These are phyloP conservation scores for Fusarium foetens DNA, from an alignment of 2,329 filamentous ascomycete species.

Conservation along the genomic window DNA sequence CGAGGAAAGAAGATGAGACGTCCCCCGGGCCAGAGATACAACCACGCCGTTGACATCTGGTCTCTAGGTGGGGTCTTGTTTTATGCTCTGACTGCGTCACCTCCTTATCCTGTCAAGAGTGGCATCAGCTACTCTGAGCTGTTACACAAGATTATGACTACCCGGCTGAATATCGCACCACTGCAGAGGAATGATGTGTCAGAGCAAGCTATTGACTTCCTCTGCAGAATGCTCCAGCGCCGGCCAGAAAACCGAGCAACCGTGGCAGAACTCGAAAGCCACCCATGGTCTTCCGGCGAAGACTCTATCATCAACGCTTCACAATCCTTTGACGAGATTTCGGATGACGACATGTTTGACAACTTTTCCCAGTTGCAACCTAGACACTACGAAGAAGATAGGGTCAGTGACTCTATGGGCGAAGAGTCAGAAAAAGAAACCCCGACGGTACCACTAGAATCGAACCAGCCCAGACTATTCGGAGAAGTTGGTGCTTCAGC, in stretches of 20 bases:
- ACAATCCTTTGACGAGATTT: conserved; percentile 69
- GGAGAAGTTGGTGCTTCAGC: conserved; percentile 66
- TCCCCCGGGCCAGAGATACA: conserved; percentile 74
- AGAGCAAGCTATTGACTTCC: conserved; percentile 74
- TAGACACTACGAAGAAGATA: conserved; percentile 50
- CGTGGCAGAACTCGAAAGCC: conserved; percentile 73
- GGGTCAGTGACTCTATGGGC: conserved; percentile 56
- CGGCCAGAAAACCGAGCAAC: conserved; percentile 81
- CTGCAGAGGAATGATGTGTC: conserved; percentile 71
- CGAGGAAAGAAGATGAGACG: conserved; percentile 72
- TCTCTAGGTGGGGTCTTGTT: conserved; percentile 93
- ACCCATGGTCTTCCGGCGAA: conserved; percentile 74
- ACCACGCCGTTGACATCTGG: conserved; percentile 95
- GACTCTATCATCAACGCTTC: conserved; percentile 48
- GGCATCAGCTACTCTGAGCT: conserved; percentile 83
- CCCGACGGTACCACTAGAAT: conserved; percentile 69
- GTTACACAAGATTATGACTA: conserved; percentile 87
- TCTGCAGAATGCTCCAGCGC: conserved; percentile 82
- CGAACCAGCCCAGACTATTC: conserved; percentile 58
- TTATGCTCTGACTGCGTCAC: conserved; percentile 80
- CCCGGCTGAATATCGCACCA: conserved; percentile 72
- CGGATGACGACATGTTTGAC: conserved; percentile 68
- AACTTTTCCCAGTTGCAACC: conserved; percentile 67
- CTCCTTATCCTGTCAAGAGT: conserved; percentile 82
- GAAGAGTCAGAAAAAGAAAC: conserved; percentile 87